Percentiles rank a stretch among this genome's conserved stretches.
phyloP scores from a whole-genome alignment of 2,329 filamentous ascomycete species.

The Ceratocystis ficicola region DNA sequence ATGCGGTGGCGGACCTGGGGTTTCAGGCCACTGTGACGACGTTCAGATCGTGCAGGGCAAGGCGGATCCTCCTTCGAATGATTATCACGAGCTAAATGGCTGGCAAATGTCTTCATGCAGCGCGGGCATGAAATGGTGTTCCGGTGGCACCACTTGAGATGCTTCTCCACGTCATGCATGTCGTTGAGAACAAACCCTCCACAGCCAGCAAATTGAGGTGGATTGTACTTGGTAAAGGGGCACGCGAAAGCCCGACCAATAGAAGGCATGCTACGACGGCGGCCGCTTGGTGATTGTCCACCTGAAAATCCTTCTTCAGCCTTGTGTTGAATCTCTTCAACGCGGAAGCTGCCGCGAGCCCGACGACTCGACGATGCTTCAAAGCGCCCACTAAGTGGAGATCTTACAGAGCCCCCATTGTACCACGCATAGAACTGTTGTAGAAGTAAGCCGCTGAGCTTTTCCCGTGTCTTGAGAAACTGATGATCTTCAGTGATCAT shows the following conservation, averaged over 20 bases:
- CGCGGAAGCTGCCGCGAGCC: constrained; percentile 16
- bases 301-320: constrained; percentile 6
- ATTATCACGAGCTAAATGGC: constrained; percentile 9
- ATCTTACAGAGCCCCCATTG: background rate
- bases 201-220: constrained; percentile 16
- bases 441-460: background rate
- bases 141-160: constrained; percentile 21
- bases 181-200: constrained; percentile 18
- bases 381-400: constrained; percentile 2
- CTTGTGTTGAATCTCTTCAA: constrained; percentile 8
- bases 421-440: background rate
- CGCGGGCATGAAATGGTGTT: constrained; percentile 19
- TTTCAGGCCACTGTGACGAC: constrained; percentile 14
- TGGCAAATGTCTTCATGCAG: constrained; percentile 19
- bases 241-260: constrained; percentile 14
- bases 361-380: constrained; percentile 3
- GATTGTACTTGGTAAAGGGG: constrained; percentile 17
- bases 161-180: constrained; percentile 10
- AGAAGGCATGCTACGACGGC: constrained; percentile 13
- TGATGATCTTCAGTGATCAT: background rate
- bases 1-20: constrained; percentile 4
- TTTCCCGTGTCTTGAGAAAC: constrained; percentile 12
- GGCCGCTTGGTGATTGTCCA: constrained; percentile 4
- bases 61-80: constrained; percentile 18
- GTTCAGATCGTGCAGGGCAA: constrained; percentile 1